Conservation (phyloP, 257 asterid species). For the Rubia yunnanensis region DNA sequence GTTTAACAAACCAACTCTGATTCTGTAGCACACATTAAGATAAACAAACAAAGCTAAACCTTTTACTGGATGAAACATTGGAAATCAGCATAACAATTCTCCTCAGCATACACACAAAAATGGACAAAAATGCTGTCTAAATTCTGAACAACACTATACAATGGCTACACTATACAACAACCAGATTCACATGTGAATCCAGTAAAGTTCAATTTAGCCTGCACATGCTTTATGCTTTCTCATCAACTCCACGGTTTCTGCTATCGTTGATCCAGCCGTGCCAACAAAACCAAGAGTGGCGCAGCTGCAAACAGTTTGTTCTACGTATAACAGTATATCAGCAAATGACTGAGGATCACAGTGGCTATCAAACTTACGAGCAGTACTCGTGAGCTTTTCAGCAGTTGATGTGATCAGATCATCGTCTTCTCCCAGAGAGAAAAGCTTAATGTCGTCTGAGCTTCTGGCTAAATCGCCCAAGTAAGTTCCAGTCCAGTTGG, state of each 20-base stretch:
- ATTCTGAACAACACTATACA: background rate
- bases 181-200: conserved; percentile 3
- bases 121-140: background rate
- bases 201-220: conserved; percentile 7
- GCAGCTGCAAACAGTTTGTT: conserved; percentile 77
- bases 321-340: conserved; percentile 54
- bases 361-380: conserved; percentile 19
- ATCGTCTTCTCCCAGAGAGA: conserved; percentile 45
- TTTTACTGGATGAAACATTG: background rate
- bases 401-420: conserved; percentile 46
- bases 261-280: conserved; percentile 90
- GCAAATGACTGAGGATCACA: conserved; percentile 39
- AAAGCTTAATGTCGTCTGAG: conserved; percentile 41
- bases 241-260: conserved; percentile 64
- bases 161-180: background rate
- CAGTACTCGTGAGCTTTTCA: conserved; percentile 32
- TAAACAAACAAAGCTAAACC: too few species aligned
- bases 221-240: conserved; percentile 43
- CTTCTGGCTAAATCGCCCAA: conserved; percentile 55
- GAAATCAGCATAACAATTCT: background rate
- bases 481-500: conserved; percentile 69
- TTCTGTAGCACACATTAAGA: too few species aligned
- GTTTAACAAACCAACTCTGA: too few species aligned
- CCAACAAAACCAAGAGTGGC: conserved; percentile 85
- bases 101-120: background rate